A percentile compares a stretch with the other conserved stretches of the same genome.
Evolutionary conservation across 306 rosid genomes (phyloP).

Genomic region (Neltuma alba): DNA sequence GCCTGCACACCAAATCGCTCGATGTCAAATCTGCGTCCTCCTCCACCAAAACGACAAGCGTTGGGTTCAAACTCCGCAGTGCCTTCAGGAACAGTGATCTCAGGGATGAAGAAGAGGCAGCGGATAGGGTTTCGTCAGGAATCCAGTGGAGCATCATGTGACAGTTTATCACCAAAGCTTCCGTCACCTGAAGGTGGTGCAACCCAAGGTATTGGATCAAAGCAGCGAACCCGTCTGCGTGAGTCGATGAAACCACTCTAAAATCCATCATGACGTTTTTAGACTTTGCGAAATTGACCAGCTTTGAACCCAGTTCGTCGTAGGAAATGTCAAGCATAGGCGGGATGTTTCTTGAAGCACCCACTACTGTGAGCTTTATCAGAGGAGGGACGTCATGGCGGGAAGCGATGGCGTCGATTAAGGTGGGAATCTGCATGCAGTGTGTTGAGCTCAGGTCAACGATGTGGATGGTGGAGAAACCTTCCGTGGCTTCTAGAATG

Average conservation of each 20-base stretch:
- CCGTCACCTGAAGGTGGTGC: constrained; percentile 57
- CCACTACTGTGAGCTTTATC: constrained; percentile 69
- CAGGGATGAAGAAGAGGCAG: constrained; percentile 29
- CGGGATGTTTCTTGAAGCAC: constrained; percentile 49
- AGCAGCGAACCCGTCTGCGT: constrained; percentile 61
- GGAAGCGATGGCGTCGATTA: constrained; percentile 74
- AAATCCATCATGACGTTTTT: constrained; percentile 69
- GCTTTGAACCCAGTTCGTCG: constrained; percentile 70
- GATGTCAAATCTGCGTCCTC: constrained; percentile 91
- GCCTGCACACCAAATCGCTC: constrained; percentile 55
- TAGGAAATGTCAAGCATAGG: constrained; percentile 75
- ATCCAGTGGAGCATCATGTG: constrained; percentile 94
- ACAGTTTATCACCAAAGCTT: constrained; percentile 79
- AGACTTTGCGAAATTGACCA: constrained; percentile 78
- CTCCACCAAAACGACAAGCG: constrained; percentile 68
- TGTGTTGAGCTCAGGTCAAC: constrained; percentile 80
- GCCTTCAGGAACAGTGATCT: constrained; percentile 67
- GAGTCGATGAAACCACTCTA: constrained; percentile 58
- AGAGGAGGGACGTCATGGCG: constrained; percentile 70
- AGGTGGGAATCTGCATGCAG: constrained; percentile 98
- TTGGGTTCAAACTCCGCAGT: constrained; percentile 68
- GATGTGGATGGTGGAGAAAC: constrained; percentile 68
- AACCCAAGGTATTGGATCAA: constrained; percentile 65
- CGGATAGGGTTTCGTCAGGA: constrained; percentile 62
- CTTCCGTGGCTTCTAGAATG: constrained; percentile 77